Evolutionary conservation across 2,329 filamentous ascomycete species (phyloP).

Genomic region (Stachybotrys chlorohalonatus): DNA sequence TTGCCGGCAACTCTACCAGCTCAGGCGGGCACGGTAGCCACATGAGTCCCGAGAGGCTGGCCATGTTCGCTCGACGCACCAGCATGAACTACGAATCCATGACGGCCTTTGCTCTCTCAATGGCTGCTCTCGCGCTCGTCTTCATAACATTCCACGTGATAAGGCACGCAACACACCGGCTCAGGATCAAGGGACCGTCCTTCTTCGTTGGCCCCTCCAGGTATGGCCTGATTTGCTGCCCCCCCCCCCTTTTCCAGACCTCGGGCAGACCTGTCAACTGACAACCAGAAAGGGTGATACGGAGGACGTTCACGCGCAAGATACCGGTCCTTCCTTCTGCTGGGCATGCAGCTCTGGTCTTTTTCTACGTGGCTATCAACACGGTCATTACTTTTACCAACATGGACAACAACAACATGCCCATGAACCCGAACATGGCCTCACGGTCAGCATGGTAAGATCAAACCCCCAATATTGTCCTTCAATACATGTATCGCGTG

Average conservation of each 20-base stretch:
- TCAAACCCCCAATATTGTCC: neutral
- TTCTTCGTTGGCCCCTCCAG: constrained; percentile 6
- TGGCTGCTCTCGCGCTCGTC: constrained; percentile 7
- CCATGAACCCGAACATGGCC: constrained; percentile 22
- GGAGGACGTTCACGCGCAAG: constrained; percentile 5
- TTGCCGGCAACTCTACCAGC: neutral
- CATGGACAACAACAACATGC: constrained; percentile 19
- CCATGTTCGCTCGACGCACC: constrained; percentile 11
- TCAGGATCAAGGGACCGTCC: neutral
- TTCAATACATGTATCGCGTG: neutral
- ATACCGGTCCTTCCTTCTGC: constrained; percentile 17
- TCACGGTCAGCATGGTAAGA: constrained; percentile 29
- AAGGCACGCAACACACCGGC: constrained; percentile 5
- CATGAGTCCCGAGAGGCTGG: neutral
- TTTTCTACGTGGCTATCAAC: constrained; percentile 23
- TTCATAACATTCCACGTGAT: constrained; percentile 7
- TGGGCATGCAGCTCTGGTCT: constrained; percentile 20
- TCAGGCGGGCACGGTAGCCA: neutral
- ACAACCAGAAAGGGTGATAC: neutral
- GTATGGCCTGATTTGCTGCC: constrained; percentile 3
- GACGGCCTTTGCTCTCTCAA: constrained; percentile 10
- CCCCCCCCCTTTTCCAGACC: neutral
- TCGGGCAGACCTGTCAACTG: neutral
- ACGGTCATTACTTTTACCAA: constrained; percentile 21
- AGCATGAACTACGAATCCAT: constrained; percentile 16